Conservation (phyloP, 805 yeast genomes). For the Sugiyamaella mastotermitis region DNA sequence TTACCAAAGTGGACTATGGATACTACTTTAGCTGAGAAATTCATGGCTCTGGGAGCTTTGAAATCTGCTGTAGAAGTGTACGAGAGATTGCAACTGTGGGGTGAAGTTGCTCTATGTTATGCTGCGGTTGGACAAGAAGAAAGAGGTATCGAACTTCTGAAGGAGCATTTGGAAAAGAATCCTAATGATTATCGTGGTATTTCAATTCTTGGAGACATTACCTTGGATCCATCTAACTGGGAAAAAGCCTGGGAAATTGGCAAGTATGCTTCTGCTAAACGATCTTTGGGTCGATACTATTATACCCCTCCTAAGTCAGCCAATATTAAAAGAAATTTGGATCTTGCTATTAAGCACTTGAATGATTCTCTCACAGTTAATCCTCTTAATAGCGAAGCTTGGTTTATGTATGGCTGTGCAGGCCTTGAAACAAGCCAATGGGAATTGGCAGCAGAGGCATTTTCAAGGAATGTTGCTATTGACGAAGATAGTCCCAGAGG, state of each 20-base stretch:
- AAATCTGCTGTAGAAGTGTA: slow-evolving; percentile 87
- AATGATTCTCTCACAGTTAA: slow-evolving; percentile 67
- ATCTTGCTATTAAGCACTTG: slow-evolving; percentile 56
- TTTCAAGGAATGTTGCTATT: slow-evolving; percentile 80
- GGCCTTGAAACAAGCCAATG: slow-evolving; percentile 69
- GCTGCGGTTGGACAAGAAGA: slow-evolving; percentile 75
- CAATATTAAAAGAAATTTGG: slow-evolving; percentile 46
- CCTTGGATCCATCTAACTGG: slow-evolving; percentile 64
- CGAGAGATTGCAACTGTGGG: slow-evolving; percentile 65
- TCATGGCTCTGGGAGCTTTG: slow-evolving; percentile 76
- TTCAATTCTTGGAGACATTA: slow-evolving; percentile 80
- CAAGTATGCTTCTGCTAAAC: slow-evolving; percentile 76
- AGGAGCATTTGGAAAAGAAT: slow-evolving; percentile 44
- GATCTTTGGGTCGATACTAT: slow-evolving; percentile 68
- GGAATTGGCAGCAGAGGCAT: slow-evolving; percentile 83
- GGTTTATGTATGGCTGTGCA: slow-evolving; percentile 91
- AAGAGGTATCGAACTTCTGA: slow-evolving; percentile 57
- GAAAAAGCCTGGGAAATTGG: slow-evolving; percentile 82
- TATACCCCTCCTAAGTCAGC: slow-evolving; percentile 57
- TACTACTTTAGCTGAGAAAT: slow-evolving; percentile 73
- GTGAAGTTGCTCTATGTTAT: slow-evolving; percentile 85
- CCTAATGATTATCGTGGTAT: slow-evolving; percentile 80
- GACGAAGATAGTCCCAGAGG: slow-evolving; percentile 76
- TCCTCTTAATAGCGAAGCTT: slow-evolving; percentile 71
- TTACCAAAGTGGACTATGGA: slow-evolving; percentile 86